Conservation (phyloP, 2,329 filamentous ascomycete species). For the Pseudocercospora fuligena region DNA sequence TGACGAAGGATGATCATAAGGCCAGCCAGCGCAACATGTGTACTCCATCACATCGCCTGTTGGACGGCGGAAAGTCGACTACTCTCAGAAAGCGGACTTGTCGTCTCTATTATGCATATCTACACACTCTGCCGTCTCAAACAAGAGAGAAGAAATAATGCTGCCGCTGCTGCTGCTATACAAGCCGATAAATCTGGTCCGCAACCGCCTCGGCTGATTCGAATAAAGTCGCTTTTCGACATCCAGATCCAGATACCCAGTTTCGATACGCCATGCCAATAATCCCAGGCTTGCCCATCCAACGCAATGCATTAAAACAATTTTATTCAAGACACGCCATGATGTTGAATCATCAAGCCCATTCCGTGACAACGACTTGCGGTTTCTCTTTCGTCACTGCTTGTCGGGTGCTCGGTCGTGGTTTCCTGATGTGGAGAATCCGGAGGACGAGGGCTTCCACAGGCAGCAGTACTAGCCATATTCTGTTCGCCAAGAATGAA, state of each 20-base stretch:
- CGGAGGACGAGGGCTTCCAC: conserved; percentile 57
- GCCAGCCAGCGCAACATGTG: no score
- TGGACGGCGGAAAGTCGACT: no score
- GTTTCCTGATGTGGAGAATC: conserved; percentile 57
- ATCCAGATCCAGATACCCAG: not conserved
- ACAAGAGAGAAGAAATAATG: not conserved
- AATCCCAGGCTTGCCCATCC: not conserved
- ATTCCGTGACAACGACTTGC: conserved; percentile 26
- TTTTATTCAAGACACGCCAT: not conserved
- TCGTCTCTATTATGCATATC: no score
- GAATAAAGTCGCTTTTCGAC: conserved; percentile 8
- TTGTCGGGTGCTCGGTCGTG: conserved; percentile 55
- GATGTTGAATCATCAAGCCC: conserved; percentile 12
- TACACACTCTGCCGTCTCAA: not conserved
- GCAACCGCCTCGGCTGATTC: conserved; percentile 7
- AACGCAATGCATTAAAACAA: conserved; percentile 7
- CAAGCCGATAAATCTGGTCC: conserved; percentile 1
- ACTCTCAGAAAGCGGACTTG: no score
- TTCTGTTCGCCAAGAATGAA: conserved; percentile 55
- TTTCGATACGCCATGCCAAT: conserved; percentile 1
- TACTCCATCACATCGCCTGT: no score
- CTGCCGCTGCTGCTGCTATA: not conserved
- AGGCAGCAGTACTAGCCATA: conserved; percentile 58
- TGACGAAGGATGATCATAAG: no score
- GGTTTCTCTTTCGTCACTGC: conserved; percentile 14